Evolutionary conservation across 2,329 filamentous ascomycete genomes (phyloP).

Genomic region (Colletotrichum liriopes): DNA sequence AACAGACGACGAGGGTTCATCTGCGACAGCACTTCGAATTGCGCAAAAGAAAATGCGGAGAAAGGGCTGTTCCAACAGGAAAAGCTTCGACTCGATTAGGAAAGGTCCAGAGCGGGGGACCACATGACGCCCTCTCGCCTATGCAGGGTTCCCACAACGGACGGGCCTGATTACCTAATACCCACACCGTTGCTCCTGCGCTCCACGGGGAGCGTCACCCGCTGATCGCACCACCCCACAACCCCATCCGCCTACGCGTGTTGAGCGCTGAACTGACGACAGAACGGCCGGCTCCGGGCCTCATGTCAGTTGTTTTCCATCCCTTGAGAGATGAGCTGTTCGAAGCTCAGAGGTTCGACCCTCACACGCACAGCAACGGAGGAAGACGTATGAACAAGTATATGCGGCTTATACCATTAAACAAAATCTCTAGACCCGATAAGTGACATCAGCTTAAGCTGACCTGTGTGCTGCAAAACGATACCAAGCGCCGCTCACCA

Average conservation of each 20-base stretch:
- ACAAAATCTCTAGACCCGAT: conserved; percentile 14
- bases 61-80: background rate
- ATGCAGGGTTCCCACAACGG: conserved; percentile 1
- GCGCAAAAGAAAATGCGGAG: conserved; percentile 10
- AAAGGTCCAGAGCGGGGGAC: conserved; percentile 4
- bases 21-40: background rate
- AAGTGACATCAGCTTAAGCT: background rate
- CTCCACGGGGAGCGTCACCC: conserved; percentile 9
- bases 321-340: background rate
- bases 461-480: conserved; percentile 10
- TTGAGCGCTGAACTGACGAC: conserved; percentile 6
- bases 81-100: conserved; percentile 13
- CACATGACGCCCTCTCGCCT: conserved; percentile 19
- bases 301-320: background rate
- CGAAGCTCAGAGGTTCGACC: background rate
- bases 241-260: background rate
- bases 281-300: conserved; percentile 5
- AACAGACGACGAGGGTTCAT: conserved; percentile 3
- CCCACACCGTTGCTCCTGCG: background rate
- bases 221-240: conserved; percentile 9
- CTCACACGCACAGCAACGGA: background rate
- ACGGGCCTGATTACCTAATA: background rate
- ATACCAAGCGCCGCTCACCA: conserved; percentile 14
- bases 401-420: background rate
- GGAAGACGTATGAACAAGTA: background rate